These are phyloP conservation scores for Fusarium robinianum DNA, from an alignment of 2,329 filamentous ascomycete genomes.

Conservation along the genomic window DNA sequence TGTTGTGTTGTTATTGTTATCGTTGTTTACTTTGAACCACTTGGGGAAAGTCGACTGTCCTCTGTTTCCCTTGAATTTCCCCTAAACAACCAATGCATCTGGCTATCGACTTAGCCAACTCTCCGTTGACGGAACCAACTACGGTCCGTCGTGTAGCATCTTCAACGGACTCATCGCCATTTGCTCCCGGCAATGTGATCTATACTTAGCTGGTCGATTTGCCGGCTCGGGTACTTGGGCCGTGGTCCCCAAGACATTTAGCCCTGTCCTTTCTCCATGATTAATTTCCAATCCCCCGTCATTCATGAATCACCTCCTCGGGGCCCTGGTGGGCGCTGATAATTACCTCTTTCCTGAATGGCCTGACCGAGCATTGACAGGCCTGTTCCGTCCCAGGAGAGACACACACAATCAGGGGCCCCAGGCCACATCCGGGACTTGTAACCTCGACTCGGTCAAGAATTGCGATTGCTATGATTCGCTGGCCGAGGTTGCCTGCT, in stretches of 20 bases:
- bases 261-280: conserved; percentile 2
- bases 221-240: conserved; percentile 7
- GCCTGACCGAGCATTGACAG: conserved; percentile 11
- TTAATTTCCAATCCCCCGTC: conserved; percentile 21
- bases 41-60: not conserved
- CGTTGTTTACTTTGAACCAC: not conserved
- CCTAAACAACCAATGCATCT: conserved; percentile 9
- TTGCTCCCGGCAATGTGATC: not conserved
- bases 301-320: conserved; percentile 1
- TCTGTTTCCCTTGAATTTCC: too few species aligned
- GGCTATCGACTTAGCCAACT: not conserved
- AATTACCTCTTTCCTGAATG: conserved; percentile 11
- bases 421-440: conserved; percentile 9
- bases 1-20: not conserved
- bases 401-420: conserved; percentile 1
- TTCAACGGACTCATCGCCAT: conserved; percentile 3
- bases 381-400: conserved; percentile 1
- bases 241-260: not conserved
- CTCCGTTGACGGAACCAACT: conserved; percentile 7
- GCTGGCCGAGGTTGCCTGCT: not conserved
- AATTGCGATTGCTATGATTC: conserved; percentile 11
- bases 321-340: conserved; percentile 4
- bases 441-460: conserved; percentile 1
- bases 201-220: conserved; percentile 17
- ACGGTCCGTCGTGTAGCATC: conserved; percentile 5